These are phyloP conservation scores for Globisporangium irregulare DNA, from an alignment of 352 stramenopile species.

Conservation along the genomic window DNA sequence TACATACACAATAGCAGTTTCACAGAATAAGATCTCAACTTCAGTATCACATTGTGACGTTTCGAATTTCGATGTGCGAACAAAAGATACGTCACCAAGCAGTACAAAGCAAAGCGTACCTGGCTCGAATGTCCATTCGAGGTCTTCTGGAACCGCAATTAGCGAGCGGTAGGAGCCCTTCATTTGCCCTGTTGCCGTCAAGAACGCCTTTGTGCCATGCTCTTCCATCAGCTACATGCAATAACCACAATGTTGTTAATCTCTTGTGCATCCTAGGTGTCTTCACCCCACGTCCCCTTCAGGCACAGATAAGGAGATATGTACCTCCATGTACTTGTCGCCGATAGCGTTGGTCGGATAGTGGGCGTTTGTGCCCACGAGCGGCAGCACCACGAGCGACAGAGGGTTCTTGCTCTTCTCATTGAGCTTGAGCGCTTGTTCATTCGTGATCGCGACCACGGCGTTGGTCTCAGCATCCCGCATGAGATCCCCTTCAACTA, in stretches of 20 bases:
- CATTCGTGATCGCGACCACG: conserved; percentile 32
- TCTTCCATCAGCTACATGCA: conserved; percentile 39
- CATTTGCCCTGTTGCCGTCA: conserved; percentile 37
- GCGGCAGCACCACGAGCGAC: conserved; percentile 44
- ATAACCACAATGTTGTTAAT: neutral
- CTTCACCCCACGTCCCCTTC: neutral
- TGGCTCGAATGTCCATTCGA: conserved; percentile 42
- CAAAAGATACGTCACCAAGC: neutral
- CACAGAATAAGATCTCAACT: neutral
- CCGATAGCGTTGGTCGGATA: conserved; percentile 45
- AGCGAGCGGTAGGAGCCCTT: conserved; percentile 64
- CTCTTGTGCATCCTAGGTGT: neutral
- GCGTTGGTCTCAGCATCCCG: conserved; percentile 19
- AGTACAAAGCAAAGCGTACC: conserved; percentile 11
- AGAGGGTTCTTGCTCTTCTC: conserved; percentile 24
- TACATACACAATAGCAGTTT: neutral
- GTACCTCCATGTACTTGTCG: conserved; percentile 40
- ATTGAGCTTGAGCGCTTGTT: conserved; percentile 46
- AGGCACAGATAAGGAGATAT: neutral
- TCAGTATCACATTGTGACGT: conserved; percentile 10
- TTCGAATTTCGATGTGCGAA: neutral
- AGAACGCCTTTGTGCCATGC: conserved; percentile 38
- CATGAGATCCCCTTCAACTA: conserved; percentile 62
- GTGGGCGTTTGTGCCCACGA: conserved; percentile 52
- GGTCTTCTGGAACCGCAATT: conserved; percentile 34